These are phyloP conservation scores for Lotus japonicus DNA, from an alignment of 306 rosid genomes.

Conservation along the genomic window DNA sequence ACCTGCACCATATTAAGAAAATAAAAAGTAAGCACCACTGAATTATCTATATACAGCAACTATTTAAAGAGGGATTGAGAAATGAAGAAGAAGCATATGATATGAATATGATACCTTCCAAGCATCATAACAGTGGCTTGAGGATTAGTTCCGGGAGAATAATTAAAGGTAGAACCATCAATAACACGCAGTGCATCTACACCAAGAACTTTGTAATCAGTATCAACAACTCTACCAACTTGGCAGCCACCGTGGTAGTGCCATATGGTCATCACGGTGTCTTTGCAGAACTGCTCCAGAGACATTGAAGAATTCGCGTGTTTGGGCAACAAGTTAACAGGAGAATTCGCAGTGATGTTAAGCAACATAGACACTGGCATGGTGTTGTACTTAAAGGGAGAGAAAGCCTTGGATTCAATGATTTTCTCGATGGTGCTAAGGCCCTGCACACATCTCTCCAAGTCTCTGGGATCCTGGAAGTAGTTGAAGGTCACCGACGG, in stretches of 20 bases:
- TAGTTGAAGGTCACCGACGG: conserved; percentile 71
- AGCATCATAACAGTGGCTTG: conserved; percentile 89
- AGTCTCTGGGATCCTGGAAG: conserved; percentile 53
- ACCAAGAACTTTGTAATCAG: conserved; percentile 54
- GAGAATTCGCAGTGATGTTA: conserved; percentile 45
- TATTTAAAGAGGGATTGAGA: not conserved
- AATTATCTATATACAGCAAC: not conserved
- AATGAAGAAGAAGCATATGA: not conserved
- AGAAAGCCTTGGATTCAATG: conserved; percentile 47
- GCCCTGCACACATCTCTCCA: conserved; percentile 61
- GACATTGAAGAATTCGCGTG: conserved; percentile 40
- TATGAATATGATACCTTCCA: conserved; percentile 40
- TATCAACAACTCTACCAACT: conserved; percentile 56
- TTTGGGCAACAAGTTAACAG: conserved; percentile 54
- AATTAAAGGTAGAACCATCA: conserved; percentile 71
- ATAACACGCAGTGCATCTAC: conserved; percentile 57
- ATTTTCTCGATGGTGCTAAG: conserved; percentile 34
- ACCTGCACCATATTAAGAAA: conserved; percentile 39
- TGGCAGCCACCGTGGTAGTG: conserved; percentile 90
- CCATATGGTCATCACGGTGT: conserved; percentile 82
- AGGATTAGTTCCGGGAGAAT: conserved; percentile 82
- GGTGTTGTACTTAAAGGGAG: conserved; percentile 30
- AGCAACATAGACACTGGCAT: conserved; percentile 26
- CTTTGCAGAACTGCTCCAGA: conserved; percentile 55
- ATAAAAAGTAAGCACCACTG: not conserved